phyloP scores from a whole-genome alignment of 768 basidiomycete genomes.

The Collybia nuda region DNA sequence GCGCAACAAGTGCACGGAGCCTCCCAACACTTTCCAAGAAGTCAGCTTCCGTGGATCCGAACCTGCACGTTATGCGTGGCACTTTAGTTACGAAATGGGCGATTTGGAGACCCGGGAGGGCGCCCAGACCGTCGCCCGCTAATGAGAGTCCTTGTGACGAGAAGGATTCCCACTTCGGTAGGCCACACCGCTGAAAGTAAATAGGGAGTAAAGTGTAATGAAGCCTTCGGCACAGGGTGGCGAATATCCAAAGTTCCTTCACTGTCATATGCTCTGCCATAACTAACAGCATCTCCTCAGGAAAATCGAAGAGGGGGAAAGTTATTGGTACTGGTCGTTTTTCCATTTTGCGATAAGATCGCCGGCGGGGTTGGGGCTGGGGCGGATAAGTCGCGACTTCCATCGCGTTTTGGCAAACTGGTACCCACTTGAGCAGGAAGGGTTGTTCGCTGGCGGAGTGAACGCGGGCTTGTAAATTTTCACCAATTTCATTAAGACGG shows the following conservation, averaged over 20 bases:
- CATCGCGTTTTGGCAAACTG: no score
- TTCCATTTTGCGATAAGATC: no score
- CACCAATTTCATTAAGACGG: no score
- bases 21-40: slow-evolving; percentile 1
- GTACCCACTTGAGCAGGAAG: no score
- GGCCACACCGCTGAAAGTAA: neutral
- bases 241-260: neutral
- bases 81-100: neutral
- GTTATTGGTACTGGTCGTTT: neutral
- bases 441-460: no score
- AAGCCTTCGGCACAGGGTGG: neutral
- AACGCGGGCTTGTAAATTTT: no score
- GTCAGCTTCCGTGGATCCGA: neutral
- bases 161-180: neutral
- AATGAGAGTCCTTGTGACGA: neutral
- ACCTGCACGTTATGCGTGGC: neutral
- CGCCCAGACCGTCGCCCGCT: neutral
- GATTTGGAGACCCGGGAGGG: slow-evolving; percentile 1
- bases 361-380: no score
- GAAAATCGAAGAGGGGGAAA: neutral
- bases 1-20: neutral
- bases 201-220: slow-evolving; percentile 1
- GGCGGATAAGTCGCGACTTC: no score
- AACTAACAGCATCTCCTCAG: slow-evolving; percentile 1
- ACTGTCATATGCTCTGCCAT: neutral